Conservation (phyloP, 2,329 filamentous ascomycete species). For the Fusarium xylarioides region DNA sequence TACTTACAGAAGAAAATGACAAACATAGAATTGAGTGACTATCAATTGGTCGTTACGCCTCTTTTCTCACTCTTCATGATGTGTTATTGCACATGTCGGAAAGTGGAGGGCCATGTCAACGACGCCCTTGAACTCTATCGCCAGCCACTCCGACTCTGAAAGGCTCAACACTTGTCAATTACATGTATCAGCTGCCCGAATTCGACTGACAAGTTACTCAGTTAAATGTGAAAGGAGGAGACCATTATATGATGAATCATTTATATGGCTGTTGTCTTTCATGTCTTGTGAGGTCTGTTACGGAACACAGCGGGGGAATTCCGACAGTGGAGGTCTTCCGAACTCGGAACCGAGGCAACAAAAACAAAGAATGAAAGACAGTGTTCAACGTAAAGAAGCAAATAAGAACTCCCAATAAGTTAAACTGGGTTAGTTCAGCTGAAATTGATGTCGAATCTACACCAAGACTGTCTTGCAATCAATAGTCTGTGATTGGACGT, state of each 20-base stretch:
- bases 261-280: not conserved
- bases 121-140: not conserved
- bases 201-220: too few relatives aligned
- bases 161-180: not conserved
- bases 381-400: not conserved
- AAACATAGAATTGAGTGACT: not conserved
- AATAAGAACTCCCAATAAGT: not conserved
- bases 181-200: not conserved
- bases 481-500: conserved; percentile 1
- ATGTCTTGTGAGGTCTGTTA: not conserved
- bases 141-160: conserved; percentile 6
- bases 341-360: conserved; percentile 1
- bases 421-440: not conserved
- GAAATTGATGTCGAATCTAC: not conserved
- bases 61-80: not conserved
- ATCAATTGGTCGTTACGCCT: not conserved
- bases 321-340: not conserved
- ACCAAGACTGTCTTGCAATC: not conserved
- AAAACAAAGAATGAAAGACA: not conserved
- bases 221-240: too few relatives aligned
- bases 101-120: conserved; percentile 24
- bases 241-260: not conserved
- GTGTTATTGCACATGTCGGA: not conserved
- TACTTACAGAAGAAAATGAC: not conserved
- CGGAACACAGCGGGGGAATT: not conserved